A percentile compares a stretch with the other conserved stretches of the same genome.
Conservation (phyloP, 2,329 filamentous ascomycete species). For the Ophiostoma montium region DNA sequence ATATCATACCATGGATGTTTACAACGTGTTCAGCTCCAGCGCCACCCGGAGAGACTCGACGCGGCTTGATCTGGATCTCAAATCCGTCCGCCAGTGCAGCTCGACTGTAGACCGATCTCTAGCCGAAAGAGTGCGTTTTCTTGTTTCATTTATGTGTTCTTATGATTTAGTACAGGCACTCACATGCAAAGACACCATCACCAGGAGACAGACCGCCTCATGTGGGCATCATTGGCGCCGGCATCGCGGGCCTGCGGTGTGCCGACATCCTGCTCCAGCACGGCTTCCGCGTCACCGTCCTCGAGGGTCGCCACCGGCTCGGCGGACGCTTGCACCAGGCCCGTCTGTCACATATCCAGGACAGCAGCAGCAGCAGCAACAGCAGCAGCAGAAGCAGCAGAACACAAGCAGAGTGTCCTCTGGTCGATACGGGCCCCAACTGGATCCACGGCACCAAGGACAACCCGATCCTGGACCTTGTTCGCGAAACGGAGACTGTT, state of each 20-base stretch:
- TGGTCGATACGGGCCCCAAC: conserved; percentile 55
- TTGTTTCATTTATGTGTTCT: too few species aligned
- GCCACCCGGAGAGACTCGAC: conserved; percentile 28
- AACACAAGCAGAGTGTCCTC: conserved; percentile 28
- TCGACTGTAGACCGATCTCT: background rate
- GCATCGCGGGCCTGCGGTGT: conserved; percentile 56
- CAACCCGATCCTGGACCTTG: conserved; percentile 57
- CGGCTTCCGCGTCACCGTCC: conserved; percentile 52
- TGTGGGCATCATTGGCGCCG: conserved; percentile 55
- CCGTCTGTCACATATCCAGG: conserved; percentile 19
- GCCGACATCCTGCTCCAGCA: conserved; percentile 51
- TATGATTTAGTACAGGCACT: background rate
- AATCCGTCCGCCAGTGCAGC: conserved; percentile 24
- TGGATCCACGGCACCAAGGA: conserved; percentile 64
- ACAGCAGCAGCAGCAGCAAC: background rate
- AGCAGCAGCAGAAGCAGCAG: background rate
- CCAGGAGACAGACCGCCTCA: conserved; percentile 26
- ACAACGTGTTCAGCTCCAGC: conserved; percentile 34
- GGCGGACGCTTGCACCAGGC: conserved; percentile 49
- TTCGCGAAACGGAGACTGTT: conserved; percentile 42
- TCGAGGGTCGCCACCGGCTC: conserved; percentile 53
- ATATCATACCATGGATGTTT: conserved; percentile 32
- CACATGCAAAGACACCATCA: conserved; percentile 1
- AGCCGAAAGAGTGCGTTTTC: background rate
- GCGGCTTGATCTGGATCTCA: conserved; percentile 36